Evolutionary conservation across 768 basidiomycete species (phyloP), one percentile per base, ranked within the genome.

Genomic region (Suillus paluster): DNA sequence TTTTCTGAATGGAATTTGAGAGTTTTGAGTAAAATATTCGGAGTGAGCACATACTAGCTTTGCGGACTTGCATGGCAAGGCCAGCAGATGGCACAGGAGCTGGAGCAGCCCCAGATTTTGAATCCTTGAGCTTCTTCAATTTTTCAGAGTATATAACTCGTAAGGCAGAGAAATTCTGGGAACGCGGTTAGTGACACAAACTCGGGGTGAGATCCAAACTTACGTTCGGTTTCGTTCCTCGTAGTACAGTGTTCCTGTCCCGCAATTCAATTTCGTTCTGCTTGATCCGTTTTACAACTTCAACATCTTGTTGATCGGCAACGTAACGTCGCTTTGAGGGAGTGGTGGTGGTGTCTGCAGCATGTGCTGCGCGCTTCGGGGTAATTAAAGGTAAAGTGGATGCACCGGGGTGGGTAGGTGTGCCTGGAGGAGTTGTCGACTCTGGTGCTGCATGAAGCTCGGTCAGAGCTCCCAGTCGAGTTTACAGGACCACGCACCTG

Each of bases 141-240:
- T 91, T 92, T 42, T 95, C 92, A 0, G 84, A 77, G 67, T 89
- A 91, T 15, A 86, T 80, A 1, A 79, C 76, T 41, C 87, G 82
- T 6, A 95, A 83, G 45, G 83, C 84, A 7, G 86, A 80, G 68
- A 97, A 97, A 75, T 96, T 95, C 94, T 97, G 66, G n/a, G 3
- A 19, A 59, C 45, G 41, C 11, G 34, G 48, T 55, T 53, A 27
- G n/a, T 15, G n/a, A 33, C 36, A 39, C 11, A 52, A 23, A n/a
- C 10, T 10, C 41, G 10, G 0, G 21, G 48, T 41, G 14, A 17
- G 17, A 30, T 48, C 23, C 30, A 2, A 4, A 75, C 92, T 60
- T 61, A 95, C 96, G 71, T 94, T 94, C 8, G 87, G 81, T 73
- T 97, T 96, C 15, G 80, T 84, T 0, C 95, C 95, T 34, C 93